A percentile compares a stretch with the other conserved stretches of the same genome.
These are phyloP conservation scores for Fragaria iinumae DNA, from an alignment of 306 rosid species.

Conservation along the genomic window DNA sequence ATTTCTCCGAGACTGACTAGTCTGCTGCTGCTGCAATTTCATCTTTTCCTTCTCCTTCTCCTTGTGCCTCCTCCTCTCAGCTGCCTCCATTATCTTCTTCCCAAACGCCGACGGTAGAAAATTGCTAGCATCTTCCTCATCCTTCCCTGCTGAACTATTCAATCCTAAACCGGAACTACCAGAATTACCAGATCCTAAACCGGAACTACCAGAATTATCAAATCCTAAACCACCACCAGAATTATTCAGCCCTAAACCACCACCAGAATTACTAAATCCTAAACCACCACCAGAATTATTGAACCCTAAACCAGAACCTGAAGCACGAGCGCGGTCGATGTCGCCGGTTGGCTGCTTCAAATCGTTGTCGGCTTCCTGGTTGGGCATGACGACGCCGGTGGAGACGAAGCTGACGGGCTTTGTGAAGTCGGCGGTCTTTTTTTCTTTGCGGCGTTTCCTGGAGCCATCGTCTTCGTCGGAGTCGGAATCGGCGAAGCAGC, in stretches of 20 bases:
- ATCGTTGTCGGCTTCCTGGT: constrained; percentile 47
- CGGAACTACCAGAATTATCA: constrained; percentile 9
- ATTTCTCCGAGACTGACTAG: constrained; percentile 23
- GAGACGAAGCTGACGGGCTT: constrained; percentile 84
- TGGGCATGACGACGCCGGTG: constrained; percentile 69
- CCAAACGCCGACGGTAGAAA: constrained; percentile 83
- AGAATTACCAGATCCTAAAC: constrained; percentile 37
- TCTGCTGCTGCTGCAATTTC: constrained; percentile 49
- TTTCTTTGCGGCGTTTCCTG: constrained; percentile 58
- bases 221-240: constrained; percentile 34
- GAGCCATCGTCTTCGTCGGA: constrained; percentile 39
- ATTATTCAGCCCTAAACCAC: constrained; percentile 36
- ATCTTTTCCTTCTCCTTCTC: constrained; percentile 57
- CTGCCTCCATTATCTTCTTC: constrained; percentile 80
- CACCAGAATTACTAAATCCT: constrained; percentile 33
- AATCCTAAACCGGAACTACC: constrained; percentile 37
- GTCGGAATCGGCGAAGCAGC: constrained; percentile 59
- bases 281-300: constrained; percentile 16
- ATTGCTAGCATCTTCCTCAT: constrained; percentile 18
- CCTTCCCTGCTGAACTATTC: constrained; percentile 25
- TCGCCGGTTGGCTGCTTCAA: constrained; percentile 39
- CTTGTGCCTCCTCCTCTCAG: constrained; percentile 67
- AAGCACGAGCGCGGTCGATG: constrained; percentile 38
- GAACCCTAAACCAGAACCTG: constrained; percentile 44
- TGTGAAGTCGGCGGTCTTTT: constrained; percentile 45